Conservation (phyloP, 495 filamentous ascomycete species). For the Hypoxylon intermedium region DNA sequence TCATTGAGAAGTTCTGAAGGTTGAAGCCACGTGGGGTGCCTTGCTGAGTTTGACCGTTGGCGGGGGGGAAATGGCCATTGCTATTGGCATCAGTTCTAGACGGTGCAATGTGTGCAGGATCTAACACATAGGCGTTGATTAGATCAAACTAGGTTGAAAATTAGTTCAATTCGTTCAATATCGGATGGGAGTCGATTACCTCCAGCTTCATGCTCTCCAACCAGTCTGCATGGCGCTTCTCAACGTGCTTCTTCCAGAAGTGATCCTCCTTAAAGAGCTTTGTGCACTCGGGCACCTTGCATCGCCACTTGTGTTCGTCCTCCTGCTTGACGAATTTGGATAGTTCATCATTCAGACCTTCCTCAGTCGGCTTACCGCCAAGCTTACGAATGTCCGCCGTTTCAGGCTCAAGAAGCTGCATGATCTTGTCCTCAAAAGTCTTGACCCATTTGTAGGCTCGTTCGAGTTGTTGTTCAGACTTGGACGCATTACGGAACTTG, state of each 20-base stretch:
- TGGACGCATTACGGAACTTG: constrained; percentile 70
- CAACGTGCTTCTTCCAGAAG: constrained; percentile 98
- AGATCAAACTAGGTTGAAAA: constrained; percentile 69
- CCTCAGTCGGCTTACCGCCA: constrained; percentile 84
- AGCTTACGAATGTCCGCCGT: constrained; percentile 84
- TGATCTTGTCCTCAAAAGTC: constrained; percentile 95
- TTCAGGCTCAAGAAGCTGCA: constrained; percentile 89
- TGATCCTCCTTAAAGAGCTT: constrained; percentile 97
- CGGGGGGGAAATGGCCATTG: constrained; percentile 90
- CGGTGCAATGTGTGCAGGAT: constrained; percentile 90
- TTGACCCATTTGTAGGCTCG: constrained; percentile 99
- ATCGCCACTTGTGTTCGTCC: constrained; percentile 93
- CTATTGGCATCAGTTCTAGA: constrained; percentile 94
- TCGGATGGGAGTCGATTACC: constrained; percentile 60
- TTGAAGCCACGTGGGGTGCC: constrained; percentile 94
- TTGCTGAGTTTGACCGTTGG: constrained; percentile 72
- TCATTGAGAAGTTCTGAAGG: constrained; percentile 67
- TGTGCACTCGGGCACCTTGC: constrained; percentile 92
- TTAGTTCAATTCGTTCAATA: constrained; percentile 7
- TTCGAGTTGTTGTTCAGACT: constrained; percentile 87
- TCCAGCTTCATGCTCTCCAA: constrained; percentile 78
- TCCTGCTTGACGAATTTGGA: constrained; percentile 92
- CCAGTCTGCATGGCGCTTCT: constrained; percentile 94
- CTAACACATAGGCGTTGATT: constrained; percentile 91
- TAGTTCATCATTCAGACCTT: constrained; percentile 86